Percentiles rank a stretch among this genome's conserved stretches.
Evolutionary conservation across 2,329 filamentous ascomycete species (phyloP).

Genomic region (Ceratocystis colombiana): DNA sequence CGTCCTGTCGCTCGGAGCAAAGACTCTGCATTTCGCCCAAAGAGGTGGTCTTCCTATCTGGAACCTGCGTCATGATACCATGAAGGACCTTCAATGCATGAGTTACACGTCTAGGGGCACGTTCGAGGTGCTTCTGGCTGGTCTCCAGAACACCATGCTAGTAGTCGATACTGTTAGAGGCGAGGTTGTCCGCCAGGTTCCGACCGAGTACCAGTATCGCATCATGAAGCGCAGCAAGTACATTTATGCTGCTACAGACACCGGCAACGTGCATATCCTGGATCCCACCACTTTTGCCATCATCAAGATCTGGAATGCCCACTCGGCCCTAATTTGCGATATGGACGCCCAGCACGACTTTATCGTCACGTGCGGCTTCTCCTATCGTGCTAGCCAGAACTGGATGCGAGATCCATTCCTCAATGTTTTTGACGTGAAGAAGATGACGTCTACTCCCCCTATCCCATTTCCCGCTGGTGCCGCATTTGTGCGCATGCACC

Average conservation of each 20-base stretch:
- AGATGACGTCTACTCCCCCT: slow-evolving; percentile 73
- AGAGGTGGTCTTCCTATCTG: slow-evolving; percentile 75
- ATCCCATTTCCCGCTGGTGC: slow-evolving; percentile 89
- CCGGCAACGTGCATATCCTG: slow-evolving; percentile 73
- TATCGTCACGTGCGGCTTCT: slow-evolving; percentile 89
- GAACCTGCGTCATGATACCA: slow-evolving; percentile 53
- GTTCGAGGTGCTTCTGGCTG: slow-evolving; percentile 74
- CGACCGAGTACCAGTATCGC: slow-evolving; percentile 67
- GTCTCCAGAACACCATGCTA: slow-evolving; percentile 78
- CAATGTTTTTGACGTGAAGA: slow-evolving; percentile 92
- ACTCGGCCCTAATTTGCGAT: slow-evolving; percentile 80
- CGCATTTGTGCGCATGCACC: slow-evolving; percentile 92
- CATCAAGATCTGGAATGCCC: slow-evolving; percentile 81
- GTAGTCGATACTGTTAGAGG: slow-evolving; percentile 61
- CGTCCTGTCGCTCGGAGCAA: slow-evolving; percentile 71
- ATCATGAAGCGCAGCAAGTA: slow-evolving; percentile 86
- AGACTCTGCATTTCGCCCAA: slow-evolving; percentile 79
- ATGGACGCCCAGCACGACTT: slow-evolving; percentile 97
- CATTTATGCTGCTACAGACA: slow-evolving; percentile 81
- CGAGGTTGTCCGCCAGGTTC: slow-evolving; percentile 57
- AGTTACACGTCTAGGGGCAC: slow-evolving; percentile 83
- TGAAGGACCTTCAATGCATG: slow-evolving; percentile 88
- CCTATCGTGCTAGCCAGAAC: slow-evolving; percentile 59
- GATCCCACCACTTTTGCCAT: slow-evolving; percentile 69
- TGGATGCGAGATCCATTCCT: slow-evolving; percentile 86